Evolutionary conservation across 768 basidiomycete species (phyloP), one percentile per base, ranked within the genome.

Genomic region (Termitomyces eurrhizus): DNA sequence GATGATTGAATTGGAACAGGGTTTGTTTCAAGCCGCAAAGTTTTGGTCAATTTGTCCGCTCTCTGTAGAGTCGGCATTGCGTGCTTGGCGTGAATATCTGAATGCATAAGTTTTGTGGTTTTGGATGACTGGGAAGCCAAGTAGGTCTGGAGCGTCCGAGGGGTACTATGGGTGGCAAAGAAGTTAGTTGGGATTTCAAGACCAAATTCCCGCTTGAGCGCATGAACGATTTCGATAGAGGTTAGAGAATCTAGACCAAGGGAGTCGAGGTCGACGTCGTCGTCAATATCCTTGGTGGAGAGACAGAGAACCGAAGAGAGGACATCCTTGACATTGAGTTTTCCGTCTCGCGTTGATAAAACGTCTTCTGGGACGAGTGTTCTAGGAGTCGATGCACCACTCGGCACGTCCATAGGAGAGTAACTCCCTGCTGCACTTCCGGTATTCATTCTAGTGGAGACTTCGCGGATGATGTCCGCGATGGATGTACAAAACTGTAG

Each of bases 211-310:
- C 70, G 69, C 60, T 75, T 74, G 44, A 89, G 65, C 1, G 74
- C 74, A 44, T 85, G 78, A 7, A 81, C 74, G 37, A 79, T 79
- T 64, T 90, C 89, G 58, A 89, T 86, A 1, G 83, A 82, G 24
- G 81, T 80, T 56, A 90, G 69, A 1, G 87, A 89, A 64, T 89
- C 87, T 24, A 89, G 70, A 3, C 88, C 87, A 14, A 88, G 74
- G 0, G 73, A 68, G 18, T 75, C 75, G 8, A 90, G 72, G 24
- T 83, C 77, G 0, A 70, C 67, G 18, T 80, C 78, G 33, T 82
- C 82, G 1, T 68, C 59, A 29, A 89, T 73, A 18, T 75, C 73
- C 3, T 70, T 64, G 21, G 63, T 33, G 12, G 71, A 66, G 55
- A 83, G 65, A 12, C 79, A 83, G 1, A 88, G 75, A n/a, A 83